phyloP scores from a whole-genome alignment of 208 protist species.

The Trypanosoma lewisi region DNA sequence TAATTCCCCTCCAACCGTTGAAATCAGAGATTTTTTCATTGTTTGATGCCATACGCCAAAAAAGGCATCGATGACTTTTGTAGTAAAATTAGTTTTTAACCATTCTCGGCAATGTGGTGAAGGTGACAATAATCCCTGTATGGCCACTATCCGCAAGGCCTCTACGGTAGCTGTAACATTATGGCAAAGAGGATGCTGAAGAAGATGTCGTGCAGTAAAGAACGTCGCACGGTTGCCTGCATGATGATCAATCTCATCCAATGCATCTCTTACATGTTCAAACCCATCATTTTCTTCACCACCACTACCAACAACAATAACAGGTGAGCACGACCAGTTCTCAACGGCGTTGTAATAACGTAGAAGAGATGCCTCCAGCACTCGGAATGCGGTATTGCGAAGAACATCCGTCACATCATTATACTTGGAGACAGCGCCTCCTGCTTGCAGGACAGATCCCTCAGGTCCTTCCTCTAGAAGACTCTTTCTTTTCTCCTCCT shows the following conservation, averaged over 20 bases:
- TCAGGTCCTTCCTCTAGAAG: constrained; percentile 59
- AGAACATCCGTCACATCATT: constrained; percentile 31
- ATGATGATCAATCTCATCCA: constrained; percentile 23
- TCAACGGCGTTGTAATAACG: constrained; percentile 43
- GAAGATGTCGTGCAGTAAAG: constrained; percentile 53
- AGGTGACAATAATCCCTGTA: constrained; percentile 44
- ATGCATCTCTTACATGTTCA: background rate
- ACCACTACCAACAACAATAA: background rate
- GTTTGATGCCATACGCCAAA: constrained; percentile 41
- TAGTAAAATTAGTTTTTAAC: constrained; percentile 5
- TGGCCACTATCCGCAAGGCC: constrained; percentile 58
- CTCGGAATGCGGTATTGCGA: constrained; percentile 69
- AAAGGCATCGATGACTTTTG: constrained; percentile 32
- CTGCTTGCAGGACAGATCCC: constrained; percentile 60
- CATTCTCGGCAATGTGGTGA: constrained; percentile 19
- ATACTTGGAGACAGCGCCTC: constrained; percentile 26
- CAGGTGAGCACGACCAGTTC: constrained; percentile 4
- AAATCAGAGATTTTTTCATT: background rate
- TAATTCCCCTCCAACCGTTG: background rate
- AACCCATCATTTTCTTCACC: background rate
- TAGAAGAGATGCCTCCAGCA: constrained; percentile 71
- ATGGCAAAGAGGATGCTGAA: constrained; percentile 43
- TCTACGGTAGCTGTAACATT: constrained; percentile 53
- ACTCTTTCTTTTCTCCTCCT: constrained; percentile 72
- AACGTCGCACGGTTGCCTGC: constrained; percentile 24